Base-by-base conservation (phyloP, 2,329 filamentous ascomycete genomes). In the Drechslerella stenobrocha region DNA sequence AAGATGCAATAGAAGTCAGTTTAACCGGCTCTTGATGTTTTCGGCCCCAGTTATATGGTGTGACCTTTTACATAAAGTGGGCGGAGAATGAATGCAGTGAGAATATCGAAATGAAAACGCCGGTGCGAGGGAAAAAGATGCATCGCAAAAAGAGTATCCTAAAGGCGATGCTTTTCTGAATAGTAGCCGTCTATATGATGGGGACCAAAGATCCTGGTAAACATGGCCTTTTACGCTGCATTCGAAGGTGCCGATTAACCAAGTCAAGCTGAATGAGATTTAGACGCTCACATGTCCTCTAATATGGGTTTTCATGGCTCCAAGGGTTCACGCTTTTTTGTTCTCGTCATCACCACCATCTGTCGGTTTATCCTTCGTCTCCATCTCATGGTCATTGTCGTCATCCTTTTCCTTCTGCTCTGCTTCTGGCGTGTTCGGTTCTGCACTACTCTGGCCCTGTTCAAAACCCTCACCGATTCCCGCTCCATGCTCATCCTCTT, bases 351-450 rank as follows among this genome's bases (percentile, higher is more conserved):
- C 48, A 44, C 45, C 42, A 46, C 52, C 53, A 60, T 47, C 44
- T 26, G 44, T 58, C 32, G 55, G 23, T 13, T 59, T 32, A 37
- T 56, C 58, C 57, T 59, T 55, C 32, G 57, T 65, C 47, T 67
- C 71, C 69, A 73, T 70, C 57, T 67, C 69, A 71, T 72, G 65
- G 64, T 70, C 69, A 70, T 72, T 53, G 70, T 70, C 69, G 55
- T 51, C 50, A 52, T 45, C 50, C 26, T 60, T 56, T 15, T 56
- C 63, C 22, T 60, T 56, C 55, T 67, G 53, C 52, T 42, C 34
- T 48, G 53, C 52, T 50, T 48, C 45, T 47, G 63, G 40, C 45
- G 55, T 60, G 47, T 50, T 56, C 63, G 55, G 51, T 22, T 67
- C 63, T 46, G 55, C 53, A 44, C 50, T 67, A 52, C 55, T 67